phyloP scores from a whole-genome alignment of 331 rosid species.

The Cydonia oblonga region DNA sequence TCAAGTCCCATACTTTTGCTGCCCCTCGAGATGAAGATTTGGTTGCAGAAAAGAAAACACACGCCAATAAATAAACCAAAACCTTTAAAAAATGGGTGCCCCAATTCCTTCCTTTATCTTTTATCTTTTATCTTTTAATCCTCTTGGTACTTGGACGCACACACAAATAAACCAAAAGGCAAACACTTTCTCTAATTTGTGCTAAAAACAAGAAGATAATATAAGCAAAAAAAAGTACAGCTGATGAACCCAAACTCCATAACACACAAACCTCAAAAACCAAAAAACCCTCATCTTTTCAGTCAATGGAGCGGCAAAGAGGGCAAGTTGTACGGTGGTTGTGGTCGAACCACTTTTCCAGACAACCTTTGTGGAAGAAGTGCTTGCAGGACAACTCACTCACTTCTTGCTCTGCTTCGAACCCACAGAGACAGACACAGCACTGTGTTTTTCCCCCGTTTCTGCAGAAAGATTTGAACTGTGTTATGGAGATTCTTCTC shows the following conservation, averaged over 20 bases:
- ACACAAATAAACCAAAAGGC: not conserved
- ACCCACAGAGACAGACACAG: constrained; percentile 65
- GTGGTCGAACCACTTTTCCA: constrained; percentile 59
- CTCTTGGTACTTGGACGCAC: too few relatives aligned
- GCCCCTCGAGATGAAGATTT: too few relatives aligned
- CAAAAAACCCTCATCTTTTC: not conserved
- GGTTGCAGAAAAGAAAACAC: too few relatives aligned
- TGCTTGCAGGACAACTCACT: constrained; percentile 74
- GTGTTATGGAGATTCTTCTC: constrained; percentile 43
- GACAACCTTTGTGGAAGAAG: constrained; percentile 60
- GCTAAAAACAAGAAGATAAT: not conserved
- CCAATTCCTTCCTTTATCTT: too few relatives aligned
- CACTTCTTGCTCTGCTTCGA: constrained; percentile 64
- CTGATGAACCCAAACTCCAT: not conserved
- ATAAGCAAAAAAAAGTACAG: not conserved
- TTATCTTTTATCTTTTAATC: too few relatives aligned
- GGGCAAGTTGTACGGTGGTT: constrained; percentile 57
- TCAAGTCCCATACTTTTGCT: too few relatives aligned
- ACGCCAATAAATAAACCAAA: too few relatives aligned
- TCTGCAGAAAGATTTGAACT: constrained; percentile 33
- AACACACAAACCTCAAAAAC: not conserved
- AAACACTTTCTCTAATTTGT: not conserved
- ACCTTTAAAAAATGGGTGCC: too few relatives aligned
- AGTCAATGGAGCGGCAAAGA: constrained; percentile 60
- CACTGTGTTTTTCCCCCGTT: constrained; percentile 31